These are phyloP conservation scores for Phaseolus coccineus DNA, from an alignment of 331 rosid genomes.

Conservation along the genomic window DNA sequence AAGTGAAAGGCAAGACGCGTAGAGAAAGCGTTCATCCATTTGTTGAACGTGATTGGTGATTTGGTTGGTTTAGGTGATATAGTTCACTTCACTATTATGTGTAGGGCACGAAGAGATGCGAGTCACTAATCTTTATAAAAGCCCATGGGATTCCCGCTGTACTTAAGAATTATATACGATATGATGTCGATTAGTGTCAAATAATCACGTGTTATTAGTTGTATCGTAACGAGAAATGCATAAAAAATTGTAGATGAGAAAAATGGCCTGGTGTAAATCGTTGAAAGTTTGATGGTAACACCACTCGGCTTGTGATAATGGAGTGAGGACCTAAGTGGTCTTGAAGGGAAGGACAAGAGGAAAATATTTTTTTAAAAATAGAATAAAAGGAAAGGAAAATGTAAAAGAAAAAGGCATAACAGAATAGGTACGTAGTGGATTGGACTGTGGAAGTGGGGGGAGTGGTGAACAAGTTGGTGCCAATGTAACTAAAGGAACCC, in stretches of 20 bases:
- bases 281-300: slow-evolving; percentile 44
- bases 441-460: slow-evolving; percentile 55
- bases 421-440: slow-evolving; percentile 55
- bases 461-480: slow-evolving; percentile 45
- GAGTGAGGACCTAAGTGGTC: slow-evolving; percentile 29
- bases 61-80: slow-evolving; percentile 53
- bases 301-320: slow-evolving; percentile 44
- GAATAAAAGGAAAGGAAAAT: background rate
- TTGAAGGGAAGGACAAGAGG: slow-evolving; percentile 7
- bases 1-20: slow-evolving; percentile 9
- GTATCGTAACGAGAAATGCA: slow-evolving; percentile 4
- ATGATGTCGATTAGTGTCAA: slow-evolving; percentile 23
- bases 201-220: slow-evolving; percentile 36
- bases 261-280: slow-evolving; percentile 30
- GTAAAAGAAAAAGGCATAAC: slow-evolving; percentile 22
- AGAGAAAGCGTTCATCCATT: slow-evolving; percentile 48
- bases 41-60: slow-evolving; percentile 43
- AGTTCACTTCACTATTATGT: slow-evolving; percentile 39
- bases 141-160: slow-evolving; percentile 25
- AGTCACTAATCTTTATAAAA: slow-evolving; percentile 43
- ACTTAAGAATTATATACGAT: slow-evolving; percentile 9
- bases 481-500: slow-evolving; percentile 40
- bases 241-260: slow-evolving; percentile 9
- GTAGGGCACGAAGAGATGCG: slow-evolving; percentile 42
- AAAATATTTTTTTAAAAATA: background rate